Conservation (phyloP, 2,329 filamentous ascomycete species). For the Claviceps sp. region DNA sequence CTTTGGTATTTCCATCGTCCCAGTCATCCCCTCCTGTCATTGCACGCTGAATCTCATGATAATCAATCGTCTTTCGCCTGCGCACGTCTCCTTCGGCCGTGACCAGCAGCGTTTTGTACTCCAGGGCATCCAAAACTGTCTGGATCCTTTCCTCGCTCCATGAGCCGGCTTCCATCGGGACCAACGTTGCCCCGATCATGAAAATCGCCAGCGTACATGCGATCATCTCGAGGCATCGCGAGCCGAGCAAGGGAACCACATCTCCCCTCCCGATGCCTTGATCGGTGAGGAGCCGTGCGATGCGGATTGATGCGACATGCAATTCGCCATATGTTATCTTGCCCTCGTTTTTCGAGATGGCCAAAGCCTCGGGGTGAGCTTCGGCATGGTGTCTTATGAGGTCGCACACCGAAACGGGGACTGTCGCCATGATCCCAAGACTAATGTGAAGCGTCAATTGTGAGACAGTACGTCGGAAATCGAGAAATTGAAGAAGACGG, state of each 20-base stretch:
- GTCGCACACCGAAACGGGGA: neutral
- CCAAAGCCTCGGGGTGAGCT: neutral
- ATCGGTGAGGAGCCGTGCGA: neutral
- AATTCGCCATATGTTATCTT: neutral
- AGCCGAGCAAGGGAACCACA: constrained; percentile 2
- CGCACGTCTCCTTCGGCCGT: neutral
- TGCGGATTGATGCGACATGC: neutral
- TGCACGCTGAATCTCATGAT: neutral
- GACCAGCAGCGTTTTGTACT: neutral
- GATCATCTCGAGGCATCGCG: constrained; percentile 3
- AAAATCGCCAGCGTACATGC: constrained; percentile 1
- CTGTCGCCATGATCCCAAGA: neutral
- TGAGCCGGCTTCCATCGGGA: constrained; percentile 4
- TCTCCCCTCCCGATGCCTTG: neutral
- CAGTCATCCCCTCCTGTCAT: neutral
- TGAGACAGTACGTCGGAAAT: neutral
- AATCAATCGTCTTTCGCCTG: neutral
- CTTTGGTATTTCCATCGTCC: neutral
- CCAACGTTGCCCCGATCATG: neutral
- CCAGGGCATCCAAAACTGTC: neutral
- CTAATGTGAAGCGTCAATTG: neutral
- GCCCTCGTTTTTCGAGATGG: neutral
- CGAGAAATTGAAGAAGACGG: neutral
- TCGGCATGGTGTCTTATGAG: neutral
- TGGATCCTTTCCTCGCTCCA: constrained; percentile 5